Conservation (phyloP, 768 basidiomycete species). For the Cubamyces sp. region DNA sequence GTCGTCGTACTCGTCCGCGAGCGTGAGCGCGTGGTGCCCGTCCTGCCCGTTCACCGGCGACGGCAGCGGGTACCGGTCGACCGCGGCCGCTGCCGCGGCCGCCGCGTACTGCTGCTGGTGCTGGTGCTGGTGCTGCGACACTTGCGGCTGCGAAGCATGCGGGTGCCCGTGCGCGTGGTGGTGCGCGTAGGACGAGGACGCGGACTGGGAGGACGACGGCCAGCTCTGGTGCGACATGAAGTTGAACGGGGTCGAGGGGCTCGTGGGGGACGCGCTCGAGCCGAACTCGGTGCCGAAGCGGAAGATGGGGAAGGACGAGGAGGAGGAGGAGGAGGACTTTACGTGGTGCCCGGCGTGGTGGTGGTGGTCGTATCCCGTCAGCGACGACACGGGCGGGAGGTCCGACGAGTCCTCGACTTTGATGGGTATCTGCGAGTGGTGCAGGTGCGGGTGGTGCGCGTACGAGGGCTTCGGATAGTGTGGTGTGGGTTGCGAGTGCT, state of each 20-base stretch:
- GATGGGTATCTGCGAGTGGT: constrained; percentile 25
- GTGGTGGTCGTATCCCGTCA: constrained; percentile 21
- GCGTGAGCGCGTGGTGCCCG: constrained; percentile 27
- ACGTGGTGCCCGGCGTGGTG: constrained; percentile 13
- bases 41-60: constrained; percentile 39
- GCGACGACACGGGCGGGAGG: constrained; percentile 25
- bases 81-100: constrained; percentile 5
- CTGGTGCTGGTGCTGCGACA: constrained; percentile 16
- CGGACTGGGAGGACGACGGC: constrained; percentile 23
- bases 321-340: constrained; percentile 14
- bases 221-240: constrained; percentile 32
- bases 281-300: constrained; percentile 27
- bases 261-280: constrained; percentile 25
- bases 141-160: constrained; percentile 2
- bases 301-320: constrained; percentile 24
- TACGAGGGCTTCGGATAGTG: constrained; percentile 20
- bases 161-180: constrained; percentile 25
- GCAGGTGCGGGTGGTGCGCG: constrained; percentile 14
- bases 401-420: constrained; percentile 30
- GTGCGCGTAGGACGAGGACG: constrained; percentile 29
- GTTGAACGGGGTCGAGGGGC: constrained; percentile 31
- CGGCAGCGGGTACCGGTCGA: constrained; percentile 39
- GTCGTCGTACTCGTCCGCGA: constrained; percentile 42
- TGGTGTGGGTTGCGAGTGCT: not conserved
- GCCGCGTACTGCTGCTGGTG: constrained; percentile 15